Conservation (phyloP, 2,329 filamentous ascomycete genomes). For the Ophiostoma triangulosporum region DNA sequence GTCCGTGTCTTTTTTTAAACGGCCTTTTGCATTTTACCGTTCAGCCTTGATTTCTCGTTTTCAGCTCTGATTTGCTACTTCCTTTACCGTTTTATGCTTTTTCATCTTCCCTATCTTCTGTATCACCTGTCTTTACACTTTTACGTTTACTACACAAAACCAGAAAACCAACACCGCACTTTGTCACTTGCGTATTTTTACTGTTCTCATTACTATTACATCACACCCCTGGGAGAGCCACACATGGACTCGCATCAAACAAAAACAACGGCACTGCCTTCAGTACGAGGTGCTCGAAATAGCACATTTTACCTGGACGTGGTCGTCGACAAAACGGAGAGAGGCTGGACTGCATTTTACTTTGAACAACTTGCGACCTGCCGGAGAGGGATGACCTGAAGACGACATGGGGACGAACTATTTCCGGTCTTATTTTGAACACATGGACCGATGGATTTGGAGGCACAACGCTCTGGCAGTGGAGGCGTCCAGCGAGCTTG, state of each 20-base stretch:
- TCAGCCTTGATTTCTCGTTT: not conserved
- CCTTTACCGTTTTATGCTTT: not conserved
- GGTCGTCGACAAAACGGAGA: not conserved
- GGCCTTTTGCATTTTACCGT: constrained; percentile 9
- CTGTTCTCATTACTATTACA: not conserved
- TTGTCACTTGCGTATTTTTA: not conserved
- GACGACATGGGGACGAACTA: not conserved
- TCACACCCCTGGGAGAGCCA: not conserved
- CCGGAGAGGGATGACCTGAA: not conserved
- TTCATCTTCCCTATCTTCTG: not conserved
- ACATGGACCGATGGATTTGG: not conserved
- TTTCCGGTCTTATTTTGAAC: constrained; percentile 4
- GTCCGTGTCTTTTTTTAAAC: constrained; percentile 12
- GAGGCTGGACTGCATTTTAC: not conserved
- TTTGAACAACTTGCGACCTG: not conserved
- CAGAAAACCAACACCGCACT: not conserved
- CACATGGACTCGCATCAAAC: not conserved
- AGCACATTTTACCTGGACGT: not conserved
- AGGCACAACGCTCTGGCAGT: not conserved
- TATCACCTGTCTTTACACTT: not conserved
- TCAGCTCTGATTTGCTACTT: not conserved
- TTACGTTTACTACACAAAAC: not conserved
- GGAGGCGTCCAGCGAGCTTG: not conserved
- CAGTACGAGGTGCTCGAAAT: not conserved
- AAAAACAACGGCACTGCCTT: not conserved